Base-by-base conservation (phyloP, 169 alveolate species). In the Amoebophrya sp. region DNA sequence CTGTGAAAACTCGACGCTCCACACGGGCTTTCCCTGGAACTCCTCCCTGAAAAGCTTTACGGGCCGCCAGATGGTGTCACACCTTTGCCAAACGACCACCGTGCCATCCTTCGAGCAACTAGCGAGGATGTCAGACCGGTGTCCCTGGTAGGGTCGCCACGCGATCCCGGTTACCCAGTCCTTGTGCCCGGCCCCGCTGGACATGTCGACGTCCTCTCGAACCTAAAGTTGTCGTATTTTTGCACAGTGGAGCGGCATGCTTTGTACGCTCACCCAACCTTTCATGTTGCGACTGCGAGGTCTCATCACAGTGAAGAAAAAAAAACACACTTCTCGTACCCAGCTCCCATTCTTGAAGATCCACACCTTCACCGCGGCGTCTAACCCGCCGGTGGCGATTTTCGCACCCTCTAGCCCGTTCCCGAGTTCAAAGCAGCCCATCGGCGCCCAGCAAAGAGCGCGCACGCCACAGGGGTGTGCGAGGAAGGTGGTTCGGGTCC, bases 341-440 rank as follows among this genome's bases (percentile, higher is more conserved):
- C 83, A 66, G 83, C 83, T 66, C 35, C 83, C 83, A 25, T 66
- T 66, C 83, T 66, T 66, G 83, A 66, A 66, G 83, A 66, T 18
- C 83, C 83, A 66, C 10, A 66, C 83, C 32, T 66, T 66, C 39
- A 66, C 83, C 39, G 83, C 83, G 35, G 83, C 83, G 83, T 66
- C 83, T 1, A 66, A 25, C 7, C 83, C 83, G 32, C 83, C 83
- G 32, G 83, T 66, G 32, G 83, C 83, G 29, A 66, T 66, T 25
- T 66, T 66, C 35, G 83, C 83, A 25, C 83, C 83, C 83, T 66
- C 83, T 25, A 66, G 35, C 35, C 83, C 83, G 83, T 25, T 25
- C 54, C 54, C 54, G 2, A 12, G 35, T 25, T 66, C 83, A 3
- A 66, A 18, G 35, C 83, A 66, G 83, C 83, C 83, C 7, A 25